Evolutionary conservation across 306 rosid genomes (phyloP).

Genomic region (Casuarina equisetifolia): DNA sequence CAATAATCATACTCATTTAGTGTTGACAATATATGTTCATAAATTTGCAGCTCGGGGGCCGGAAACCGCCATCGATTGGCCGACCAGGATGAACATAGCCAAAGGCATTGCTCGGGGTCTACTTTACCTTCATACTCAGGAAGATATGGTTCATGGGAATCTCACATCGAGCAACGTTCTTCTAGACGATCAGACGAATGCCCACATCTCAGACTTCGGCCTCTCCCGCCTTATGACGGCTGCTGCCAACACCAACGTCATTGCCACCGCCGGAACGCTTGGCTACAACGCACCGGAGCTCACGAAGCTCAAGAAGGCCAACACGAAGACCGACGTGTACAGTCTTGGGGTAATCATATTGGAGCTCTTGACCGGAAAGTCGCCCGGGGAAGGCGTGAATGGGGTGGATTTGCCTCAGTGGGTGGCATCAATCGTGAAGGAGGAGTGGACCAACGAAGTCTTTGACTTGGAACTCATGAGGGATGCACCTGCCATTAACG

Average conservation of each 20-base stretch:
- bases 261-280: conserved; percentile 82
- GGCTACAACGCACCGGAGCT: conserved; percentile 92
- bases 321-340: conserved; percentile 58
- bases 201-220: conserved; percentile 80
- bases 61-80: conserved; percentile 65
- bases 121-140: conserved; percentile 56
- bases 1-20: background rate
- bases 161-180: conserved; percentile 76
- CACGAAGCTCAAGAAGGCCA: conserved; percentile 66
- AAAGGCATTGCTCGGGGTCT: conserved; percentile 66
- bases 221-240: conserved; percentile 77
- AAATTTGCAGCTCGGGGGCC: conserved; percentile 69
- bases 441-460: conserved; percentile 88
- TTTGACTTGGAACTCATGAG: conserved; percentile 86
- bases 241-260: conserved; percentile 72
- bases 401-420: conserved; percentile 88
- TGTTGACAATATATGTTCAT: conserved; percentile 6
- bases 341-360: conserved; percentile 79
- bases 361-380: conserved; percentile 84
- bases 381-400: conserved; percentile 75
- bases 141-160: conserved; percentile 69
- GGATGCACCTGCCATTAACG: conserved; percentile 61
- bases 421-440: conserved; percentile 90
- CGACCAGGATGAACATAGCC: conserved; percentile 80
- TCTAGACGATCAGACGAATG: conserved; percentile 61